A percentile compares a stretch with the other conserved stretches of the same genome.
Evolutionary conservation across 2,329 filamentous ascomycete genomes (phyloP).

Genomic region (Hymenoscyphus fraxineus): DNA sequence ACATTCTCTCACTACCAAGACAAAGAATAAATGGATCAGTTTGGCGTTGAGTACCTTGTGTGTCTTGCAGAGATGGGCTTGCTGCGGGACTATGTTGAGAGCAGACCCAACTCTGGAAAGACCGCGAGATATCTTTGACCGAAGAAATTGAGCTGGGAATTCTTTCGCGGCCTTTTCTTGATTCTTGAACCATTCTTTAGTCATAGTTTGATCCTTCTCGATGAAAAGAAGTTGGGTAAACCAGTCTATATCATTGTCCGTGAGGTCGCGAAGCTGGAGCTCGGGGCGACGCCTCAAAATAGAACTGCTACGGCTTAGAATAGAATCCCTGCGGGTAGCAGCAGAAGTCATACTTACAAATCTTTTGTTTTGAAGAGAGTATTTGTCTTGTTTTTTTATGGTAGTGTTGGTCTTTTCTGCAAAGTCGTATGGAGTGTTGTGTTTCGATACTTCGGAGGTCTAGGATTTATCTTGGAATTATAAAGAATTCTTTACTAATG

Average conservation of each 20-base stretch:
- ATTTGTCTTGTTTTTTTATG: no score
- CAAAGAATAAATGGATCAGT: background rate
- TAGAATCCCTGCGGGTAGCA: no score
- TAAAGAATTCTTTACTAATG: no score
- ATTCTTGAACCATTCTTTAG: background rate
- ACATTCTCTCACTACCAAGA: background rate
- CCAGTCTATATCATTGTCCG: background rate
- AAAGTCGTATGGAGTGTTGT: no score
- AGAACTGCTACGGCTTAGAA: no score
- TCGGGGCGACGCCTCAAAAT: background rate
- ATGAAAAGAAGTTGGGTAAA: background rate
- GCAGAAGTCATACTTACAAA: no score
- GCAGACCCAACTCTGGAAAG: background rate
- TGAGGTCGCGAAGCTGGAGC: background rate
- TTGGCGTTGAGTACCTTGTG: background rate
- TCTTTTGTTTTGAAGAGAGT: no score
- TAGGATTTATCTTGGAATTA: no score
- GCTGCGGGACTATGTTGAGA: background rate
- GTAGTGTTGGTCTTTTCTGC: no score
- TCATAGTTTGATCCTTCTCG: background rate
- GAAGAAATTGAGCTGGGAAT: background rate
- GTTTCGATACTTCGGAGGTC: no score
- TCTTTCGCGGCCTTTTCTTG: background rate
- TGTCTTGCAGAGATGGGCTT: background rate
- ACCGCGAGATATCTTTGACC: background rate